Evolutionary conservation across 129 eudicot species (phyloP).

Genomic region (Tanacetum coccineum): DNA sequence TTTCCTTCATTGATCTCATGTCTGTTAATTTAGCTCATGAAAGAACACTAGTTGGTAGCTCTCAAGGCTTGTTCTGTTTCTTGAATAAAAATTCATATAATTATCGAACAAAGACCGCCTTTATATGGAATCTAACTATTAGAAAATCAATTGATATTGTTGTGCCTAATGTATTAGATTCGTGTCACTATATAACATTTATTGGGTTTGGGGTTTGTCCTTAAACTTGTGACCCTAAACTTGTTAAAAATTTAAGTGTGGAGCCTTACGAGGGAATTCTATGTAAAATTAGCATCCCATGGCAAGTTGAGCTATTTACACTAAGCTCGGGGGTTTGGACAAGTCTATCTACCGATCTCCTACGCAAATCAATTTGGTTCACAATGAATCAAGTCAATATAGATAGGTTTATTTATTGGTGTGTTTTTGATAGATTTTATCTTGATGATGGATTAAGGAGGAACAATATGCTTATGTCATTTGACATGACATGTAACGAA

Average conservation of each 20-base stretch:
- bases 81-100: not conserved
- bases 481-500: not conserved
- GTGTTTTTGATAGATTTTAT: not conserved
- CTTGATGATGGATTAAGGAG: not conserved
- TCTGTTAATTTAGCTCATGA: not conserved
- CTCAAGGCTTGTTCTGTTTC: not conserved
- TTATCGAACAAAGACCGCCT: not conserved
- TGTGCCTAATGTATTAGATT: not conserved
- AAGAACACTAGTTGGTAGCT: not conserved
- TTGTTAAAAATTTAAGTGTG: not conserved
- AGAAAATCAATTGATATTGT: not conserved
- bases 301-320: not conserved
- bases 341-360: too few relatives aligned
- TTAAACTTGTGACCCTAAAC: not conserved
- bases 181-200: not conserved
- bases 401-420: not conserved
- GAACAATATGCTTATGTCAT: not conserved
- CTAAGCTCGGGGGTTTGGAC: too few relatives aligned
- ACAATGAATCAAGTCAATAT: not conserved
- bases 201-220: not conserved
- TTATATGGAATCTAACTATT: not conserved
- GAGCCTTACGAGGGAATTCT: accelerated
- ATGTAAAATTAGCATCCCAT: not conserved
- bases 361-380: too few relatives aligned
- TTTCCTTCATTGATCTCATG: too few relatives aligned